Conservation (phyloP, 78 protist genomes). For the Emiliania huxleyi region DNA sequence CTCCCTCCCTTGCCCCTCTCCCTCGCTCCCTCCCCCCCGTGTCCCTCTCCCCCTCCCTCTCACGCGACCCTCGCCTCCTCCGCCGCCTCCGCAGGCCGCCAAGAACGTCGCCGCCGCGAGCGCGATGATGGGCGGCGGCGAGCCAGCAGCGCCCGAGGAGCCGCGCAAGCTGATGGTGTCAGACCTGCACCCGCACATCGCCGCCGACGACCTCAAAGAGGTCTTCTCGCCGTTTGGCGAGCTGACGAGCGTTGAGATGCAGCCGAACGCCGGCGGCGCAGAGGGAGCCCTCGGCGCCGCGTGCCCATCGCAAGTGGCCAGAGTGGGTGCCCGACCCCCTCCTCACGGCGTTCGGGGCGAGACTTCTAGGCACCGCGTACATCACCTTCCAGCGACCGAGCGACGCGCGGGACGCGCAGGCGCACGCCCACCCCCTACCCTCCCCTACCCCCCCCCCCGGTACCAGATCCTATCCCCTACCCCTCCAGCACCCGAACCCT, state of each 20-base stretch:
- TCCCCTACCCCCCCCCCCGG: no score
- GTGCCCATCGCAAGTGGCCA: no score
- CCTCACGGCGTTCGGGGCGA: no score
- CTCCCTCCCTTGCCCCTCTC: no score
- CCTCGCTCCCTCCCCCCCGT: no score
- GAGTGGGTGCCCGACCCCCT: no score
- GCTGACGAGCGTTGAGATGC: not conserved
- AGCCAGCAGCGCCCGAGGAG: not conserved
- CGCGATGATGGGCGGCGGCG: not conserved
- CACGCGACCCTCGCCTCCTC: no score
- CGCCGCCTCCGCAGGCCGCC: no score
- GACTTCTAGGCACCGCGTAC: slow-evolving; percentile 7
- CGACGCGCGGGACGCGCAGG: not conserved
- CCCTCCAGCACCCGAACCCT: no score
- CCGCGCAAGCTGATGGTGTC: not conserved
- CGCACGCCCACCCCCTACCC: no score
- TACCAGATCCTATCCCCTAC: no score
- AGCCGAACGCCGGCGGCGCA: not conserved
- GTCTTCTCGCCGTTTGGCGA: slow-evolving; percentile 21
- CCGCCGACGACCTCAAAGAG: not conserved
- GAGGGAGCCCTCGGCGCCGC: not conserved
- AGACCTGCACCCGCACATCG: not conserved
- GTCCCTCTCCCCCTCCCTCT: no score
- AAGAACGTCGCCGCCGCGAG: slow-evolving; percentile 12
- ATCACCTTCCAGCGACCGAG: not conserved